Conservation (phyloP, 768 basidiomycete species). For the Termitomyces sp. region DNA sequence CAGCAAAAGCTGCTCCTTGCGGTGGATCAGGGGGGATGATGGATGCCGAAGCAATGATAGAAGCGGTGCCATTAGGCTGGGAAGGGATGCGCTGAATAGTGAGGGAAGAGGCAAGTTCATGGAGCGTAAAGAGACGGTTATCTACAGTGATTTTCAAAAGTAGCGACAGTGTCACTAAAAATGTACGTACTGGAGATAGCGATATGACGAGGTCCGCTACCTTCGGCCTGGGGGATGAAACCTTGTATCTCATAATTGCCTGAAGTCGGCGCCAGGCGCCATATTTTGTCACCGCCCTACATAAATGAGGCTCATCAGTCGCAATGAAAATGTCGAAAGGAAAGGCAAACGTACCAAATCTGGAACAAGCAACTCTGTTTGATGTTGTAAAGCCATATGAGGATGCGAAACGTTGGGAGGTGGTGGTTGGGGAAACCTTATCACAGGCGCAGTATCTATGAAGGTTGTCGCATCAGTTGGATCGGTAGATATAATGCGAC, state of each 20-base stretch:
- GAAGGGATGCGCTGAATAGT: conserved; percentile 55
- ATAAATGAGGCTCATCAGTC: background rate
- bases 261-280: conserved; percentile 47
- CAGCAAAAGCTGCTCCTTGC: conserved; percentile 42
- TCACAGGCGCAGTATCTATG: conserved; percentile 32
- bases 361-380: conserved; percentile 52
- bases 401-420: conserved; percentile 49
- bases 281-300: conserved; percentile 66
- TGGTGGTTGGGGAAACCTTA: conserved; percentile 48
- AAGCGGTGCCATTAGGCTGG: conserved; percentile 47
- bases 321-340: background rate
- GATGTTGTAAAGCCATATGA: conserved; percentile 56
- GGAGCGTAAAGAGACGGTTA: conserved; percentile 46
- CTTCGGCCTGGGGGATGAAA: conserved; percentile 34
- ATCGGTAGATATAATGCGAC: conserved; percentile 45
- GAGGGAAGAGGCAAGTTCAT: conserved; percentile 55
- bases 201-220: conserved; percentile 63
- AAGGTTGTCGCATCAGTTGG: conserved; percentile 30
- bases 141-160: conserved; percentile 26
- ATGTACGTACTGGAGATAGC: conserved; percentile 29
- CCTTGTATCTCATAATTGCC: conserved; percentile 53
- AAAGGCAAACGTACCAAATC: conserved; percentile 42
- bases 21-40: conserved; percentile 43
- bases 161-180: background rate
- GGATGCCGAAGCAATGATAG: conserved; percentile 44